Evolutionary conservation across 163 green algal genomes (phyloP).

Genomic region (Prototheca wickerhamii): DNA sequence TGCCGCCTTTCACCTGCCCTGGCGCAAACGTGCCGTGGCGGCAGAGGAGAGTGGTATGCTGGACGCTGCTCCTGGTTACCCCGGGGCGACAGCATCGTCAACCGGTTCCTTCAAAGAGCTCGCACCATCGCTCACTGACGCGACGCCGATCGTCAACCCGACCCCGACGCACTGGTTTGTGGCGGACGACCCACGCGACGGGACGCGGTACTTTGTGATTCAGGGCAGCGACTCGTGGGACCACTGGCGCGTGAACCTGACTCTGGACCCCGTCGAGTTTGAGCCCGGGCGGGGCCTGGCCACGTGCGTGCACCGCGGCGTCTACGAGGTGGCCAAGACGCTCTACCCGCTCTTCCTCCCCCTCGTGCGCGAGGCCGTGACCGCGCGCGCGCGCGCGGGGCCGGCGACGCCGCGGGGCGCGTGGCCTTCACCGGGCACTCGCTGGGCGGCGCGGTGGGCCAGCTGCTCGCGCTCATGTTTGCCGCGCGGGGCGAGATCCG

Average conservation of each 20-base stretch:
- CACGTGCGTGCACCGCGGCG: conserved; percentile 60
- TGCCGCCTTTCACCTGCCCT: conserved; percentile 6
- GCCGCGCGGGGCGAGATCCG: conserved; percentile 66
- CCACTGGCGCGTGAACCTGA: conserved; percentile 93
- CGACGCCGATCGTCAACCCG: neutral
- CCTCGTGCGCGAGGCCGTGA: conserved; percentile 74
- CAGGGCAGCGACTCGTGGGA: conserved; percentile 85
- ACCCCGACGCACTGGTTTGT: conserved; percentile 66
- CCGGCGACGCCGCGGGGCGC: conserved; percentile 4
- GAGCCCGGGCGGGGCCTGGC: conserved; percentile 59
- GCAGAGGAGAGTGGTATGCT: too few species aligned
- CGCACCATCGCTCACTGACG: neutral
- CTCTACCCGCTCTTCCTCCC: conserved; percentile 82
- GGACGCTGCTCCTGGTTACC: too few species aligned
- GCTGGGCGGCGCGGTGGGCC: conserved; percentile 84
- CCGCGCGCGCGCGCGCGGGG: conserved; percentile 21
- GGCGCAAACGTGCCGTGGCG: conserved; percentile 1
- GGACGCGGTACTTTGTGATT: conserved; percentile 79
- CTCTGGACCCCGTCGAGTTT: conserved; percentile 92
- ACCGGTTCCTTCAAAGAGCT: neutral
- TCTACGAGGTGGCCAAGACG: conserved; percentile 72
- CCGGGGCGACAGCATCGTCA: too few species aligned
- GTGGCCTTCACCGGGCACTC: conserved; percentile 84
- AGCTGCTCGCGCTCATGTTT: conserved; percentile 83
- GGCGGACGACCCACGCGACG: conserved; percentile 51